Base-by-base conservation (phyloP, 306 rosid genomes). In the Fagus crenata region DNA sequence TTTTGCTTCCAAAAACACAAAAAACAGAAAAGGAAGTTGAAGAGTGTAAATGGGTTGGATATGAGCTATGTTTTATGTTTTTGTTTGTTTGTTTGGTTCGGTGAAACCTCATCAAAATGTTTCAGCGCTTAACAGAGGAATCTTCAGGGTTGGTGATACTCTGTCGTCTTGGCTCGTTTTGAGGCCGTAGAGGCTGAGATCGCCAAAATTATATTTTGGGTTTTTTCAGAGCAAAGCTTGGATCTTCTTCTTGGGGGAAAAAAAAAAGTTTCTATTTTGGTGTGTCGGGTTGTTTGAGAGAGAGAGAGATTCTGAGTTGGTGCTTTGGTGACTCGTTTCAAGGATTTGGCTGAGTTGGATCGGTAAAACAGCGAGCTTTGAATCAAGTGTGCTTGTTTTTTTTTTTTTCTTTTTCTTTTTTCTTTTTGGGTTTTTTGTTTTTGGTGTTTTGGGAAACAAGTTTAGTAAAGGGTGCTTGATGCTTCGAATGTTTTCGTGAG, bases 111-210 rank as follows among this genome's bases (percentile, higher is more conserved):
- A 36, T 22, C 73, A 71, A 74, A 43, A 86, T 86, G 88, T 54
- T 67, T 76, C 73, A 33, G 74, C 61, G 82, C 58, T 81, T 78
- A 56, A 82, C 61, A 53, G 28, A 68, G 71, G 72, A 75, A 60
- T 71, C 76, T 70, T 59, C 15, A 76, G 68, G 92, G 87, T 88
- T 86, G 75, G 68, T 72, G 83, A 59, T 35, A 60, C 81, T 74
- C 74, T 37, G 73, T 63, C 81, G 82, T 81, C 79, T 72, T 49
- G 74, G 69, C 81, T 81, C 63, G 39, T 68, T 72, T 83, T 80
- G 35, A 78, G 71, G 74, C 63, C 49, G 72, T 76, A 28, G 75
- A 18, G 40, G 55, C 40, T 15, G 81, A 78, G 86, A 85, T 84
- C 81, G 81, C 71, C 15, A 9, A 7, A 41, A 33, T 42, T 36